phyloP scores from a whole-genome alignment of 2,329 filamentous ascomycete species.

The Aotearoamyces nothofagi region DNA sequence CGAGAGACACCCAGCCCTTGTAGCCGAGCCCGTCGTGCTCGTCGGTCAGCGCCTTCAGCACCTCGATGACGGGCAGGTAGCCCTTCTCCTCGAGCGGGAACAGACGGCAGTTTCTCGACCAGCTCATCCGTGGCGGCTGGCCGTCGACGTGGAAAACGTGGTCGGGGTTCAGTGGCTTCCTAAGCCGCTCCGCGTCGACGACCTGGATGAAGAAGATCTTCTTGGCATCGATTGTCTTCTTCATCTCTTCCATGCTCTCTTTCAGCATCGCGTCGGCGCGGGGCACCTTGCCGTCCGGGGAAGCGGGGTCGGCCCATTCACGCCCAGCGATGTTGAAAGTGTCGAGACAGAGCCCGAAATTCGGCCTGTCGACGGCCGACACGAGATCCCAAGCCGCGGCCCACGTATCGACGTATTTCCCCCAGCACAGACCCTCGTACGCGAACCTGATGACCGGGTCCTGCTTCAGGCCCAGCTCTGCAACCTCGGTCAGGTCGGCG shows the following conservation, averaged over 20 bases:
- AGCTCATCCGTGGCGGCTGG: slow-evolving; percentile 55
- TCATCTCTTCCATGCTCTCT: slow-evolving; percentile 12
- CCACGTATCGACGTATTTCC: slow-evolving; percentile 56
- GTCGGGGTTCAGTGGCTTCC: slow-evolving; percentile 35
- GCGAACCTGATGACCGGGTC: slow-evolving; percentile 46
- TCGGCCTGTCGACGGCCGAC: slow-evolving; percentile 44
- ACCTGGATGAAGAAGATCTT: slow-evolving; percentile 67
- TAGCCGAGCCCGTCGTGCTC: slow-evolving; percentile 36
- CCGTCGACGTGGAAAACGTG: slow-evolving; percentile 41
- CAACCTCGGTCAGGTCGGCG: slow-evolving; percentile 45
- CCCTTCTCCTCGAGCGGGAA: slow-evolving; percentile 50
- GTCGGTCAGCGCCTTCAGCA: slow-evolving; percentile 34
- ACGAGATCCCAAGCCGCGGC: slow-evolving; percentile 58
- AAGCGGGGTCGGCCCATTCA: slow-evolving; percentile 54
- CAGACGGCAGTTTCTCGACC: slow-evolving; percentile 58
- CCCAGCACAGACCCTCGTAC: slow-evolving; percentile 63
- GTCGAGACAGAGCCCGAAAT: slow-evolving; percentile 66
- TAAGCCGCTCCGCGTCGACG: slow-evolving; percentile 54
- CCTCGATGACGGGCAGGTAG: slow-evolving; percentile 38
- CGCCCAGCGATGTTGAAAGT: slow-evolving; percentile 64
- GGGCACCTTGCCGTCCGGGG: slow-evolving; percentile 15
- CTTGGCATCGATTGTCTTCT: slow-evolving; percentile 31
- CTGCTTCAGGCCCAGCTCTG: slow-evolving; percentile 47
- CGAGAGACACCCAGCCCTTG: slow-evolving; percentile 38
- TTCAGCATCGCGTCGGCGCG: slow-evolving; percentile 27